Evolutionary conservation across 495 filamentous ascomycete genomes (phyloP), one percentile per base, ranked within the genome.

Genomic region (Neurospora sp.): DNA sequence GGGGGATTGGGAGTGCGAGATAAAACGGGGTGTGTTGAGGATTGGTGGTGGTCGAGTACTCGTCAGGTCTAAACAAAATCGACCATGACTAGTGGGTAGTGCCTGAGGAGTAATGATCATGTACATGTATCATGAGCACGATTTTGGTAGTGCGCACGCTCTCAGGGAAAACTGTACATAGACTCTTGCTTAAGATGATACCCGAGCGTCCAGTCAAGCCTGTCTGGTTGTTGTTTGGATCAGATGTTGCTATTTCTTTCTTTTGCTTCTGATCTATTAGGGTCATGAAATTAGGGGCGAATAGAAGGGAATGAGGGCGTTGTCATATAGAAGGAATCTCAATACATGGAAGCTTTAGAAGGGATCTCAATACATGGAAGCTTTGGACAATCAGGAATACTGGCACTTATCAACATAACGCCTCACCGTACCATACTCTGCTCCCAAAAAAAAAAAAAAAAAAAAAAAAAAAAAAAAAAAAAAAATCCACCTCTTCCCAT

Each of bases 401-500:
- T 12, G 1, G 3, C 20, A 12, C 20, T 27, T 53, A 20, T n/a
- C 3, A 20, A 18, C 18, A n/a, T n/a, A n/a, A n/a, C n/a, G n/a
- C n/a, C n/a, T n/a, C n/a, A n/a, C n/a, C n/a, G n/a, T n/a, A n/a
- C n/a, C n/a, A n/a, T n/a, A n/a, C n/a, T n/a, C n/a, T n/a, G n/a
- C n/a, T n/a, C n/a, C n/a, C n/a, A n/a, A n/a, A n/a, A n/a, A n/a
- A n/a, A n/a, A n/a, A n/a, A n/a, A n/a, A n/a, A n/a, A n/a, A n/a
- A n/a, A n/a, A n/a, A n/a, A n/a, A n/a, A n/a, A n/a, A n/a, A n/a
- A n/a, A n/a, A n/a, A n/a, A n/a, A n/a, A n/a, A n/a, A n/a, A n/a
- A n/a, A n/a, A n/a, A 48, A 7, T n/a, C n/a, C 88, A 91, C 37
- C 83, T 74, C 1, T 68, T 79, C 42, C 75, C 78, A 74, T 89